Conservation (phyloP, 1,284 basidiomycete genomes). For the Apiotrichum sp. region DNA sequence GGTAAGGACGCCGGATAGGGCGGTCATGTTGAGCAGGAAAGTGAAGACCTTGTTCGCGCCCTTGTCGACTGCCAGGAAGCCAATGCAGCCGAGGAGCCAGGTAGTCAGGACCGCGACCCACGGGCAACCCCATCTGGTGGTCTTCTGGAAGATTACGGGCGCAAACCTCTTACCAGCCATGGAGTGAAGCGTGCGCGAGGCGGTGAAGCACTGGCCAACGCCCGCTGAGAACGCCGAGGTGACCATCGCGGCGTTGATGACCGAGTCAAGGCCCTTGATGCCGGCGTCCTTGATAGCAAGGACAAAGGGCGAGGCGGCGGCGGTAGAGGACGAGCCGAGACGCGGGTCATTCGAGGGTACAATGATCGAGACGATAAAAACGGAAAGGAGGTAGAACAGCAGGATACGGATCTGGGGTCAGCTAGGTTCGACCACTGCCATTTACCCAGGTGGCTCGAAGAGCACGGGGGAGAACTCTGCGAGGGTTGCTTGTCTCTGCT, state of each 20-base stretch:
- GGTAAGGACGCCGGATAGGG: constrained; percentile 53
- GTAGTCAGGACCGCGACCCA: constrained; percentile 25
- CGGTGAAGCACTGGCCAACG: constrained; percentile 54
- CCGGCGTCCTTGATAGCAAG: constrained; percentile 62
- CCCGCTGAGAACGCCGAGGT: constrained; percentile 53
- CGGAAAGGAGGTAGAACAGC: constrained; percentile 58
- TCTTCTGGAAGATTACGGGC: constrained; percentile 2
- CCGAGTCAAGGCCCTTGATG: constrained; percentile 65
- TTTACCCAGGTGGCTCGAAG: constrained; percentile 60
- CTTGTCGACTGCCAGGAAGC: constrained; percentile 36
- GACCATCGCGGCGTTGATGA: constrained; percentile 60
- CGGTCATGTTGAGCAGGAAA: constrained; percentile 56
- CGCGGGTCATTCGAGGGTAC: constrained; percentile 61
- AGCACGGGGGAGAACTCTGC: constrained; percentile 68
- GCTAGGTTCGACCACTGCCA: too few relatives aligned
- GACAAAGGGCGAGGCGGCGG: constrained; percentile 72
- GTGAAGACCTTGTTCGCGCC: constrained; percentile 11
- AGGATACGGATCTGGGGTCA: constrained; percentile 50
- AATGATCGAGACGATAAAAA: constrained; percentile 65
- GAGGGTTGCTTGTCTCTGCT: constrained; percentile 54
- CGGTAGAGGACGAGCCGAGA: constrained; percentile 56
- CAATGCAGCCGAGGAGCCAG: constrained; percentile 23
- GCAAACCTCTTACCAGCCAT: constrained; percentile 1
- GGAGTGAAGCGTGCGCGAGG: constrained; percentile 47
- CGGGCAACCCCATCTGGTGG: constrained; percentile 32